Evolutionary conservation across 345 rosid genomes (phyloP).

Genomic region (Arabis hirsuta): DNA sequence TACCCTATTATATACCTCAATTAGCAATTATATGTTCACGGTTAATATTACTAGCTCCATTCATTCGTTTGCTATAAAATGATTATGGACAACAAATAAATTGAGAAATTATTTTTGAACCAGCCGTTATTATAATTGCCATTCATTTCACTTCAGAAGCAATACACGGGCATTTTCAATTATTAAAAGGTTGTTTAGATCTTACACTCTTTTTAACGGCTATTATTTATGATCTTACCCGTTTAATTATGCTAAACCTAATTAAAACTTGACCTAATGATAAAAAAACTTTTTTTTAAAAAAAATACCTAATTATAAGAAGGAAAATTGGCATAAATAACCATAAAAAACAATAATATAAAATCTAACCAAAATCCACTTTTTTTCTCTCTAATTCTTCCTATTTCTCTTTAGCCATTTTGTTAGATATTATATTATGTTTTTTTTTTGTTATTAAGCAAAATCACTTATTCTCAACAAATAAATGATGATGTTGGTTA

Average conservation of each 20-base stretch:
- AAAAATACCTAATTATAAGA: neutral
- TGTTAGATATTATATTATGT: too few species aligned
- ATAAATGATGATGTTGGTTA: neutral
- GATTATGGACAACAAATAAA: conserved; percentile 9
- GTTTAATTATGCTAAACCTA: conserved; percentile 24
- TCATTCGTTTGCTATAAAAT: conserved; percentile 6
- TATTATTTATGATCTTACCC: conserved; percentile 5
- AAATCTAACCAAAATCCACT: too few species aligned
- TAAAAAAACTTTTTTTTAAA: too few species aligned
- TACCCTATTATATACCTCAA: conserved; percentile 9
- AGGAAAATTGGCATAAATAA: neutral
- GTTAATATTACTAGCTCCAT: conserved; percentile 7
- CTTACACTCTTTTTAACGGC: conserved; percentile 20
- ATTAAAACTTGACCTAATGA: conserved; percentile 24
- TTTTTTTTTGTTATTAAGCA: too few species aligned
- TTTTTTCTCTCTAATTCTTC: too few species aligned
- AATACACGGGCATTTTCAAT: neutral
- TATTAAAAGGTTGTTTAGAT: conserved; percentile 22
- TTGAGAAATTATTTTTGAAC: neutral
- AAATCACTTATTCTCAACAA: neutral
- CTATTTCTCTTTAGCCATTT: too few species aligned
- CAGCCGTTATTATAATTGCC: conserved; percentile 18
- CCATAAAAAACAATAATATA: too few species aligned
- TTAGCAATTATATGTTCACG: conserved; percentile 41
- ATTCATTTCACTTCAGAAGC: conserved; percentile 12